These are phyloP conservation scores for Kalmusia sp. DNA, from an alignment of 2,329 filamentous ascomycete genomes.

Conservation along the genomic window DNA sequence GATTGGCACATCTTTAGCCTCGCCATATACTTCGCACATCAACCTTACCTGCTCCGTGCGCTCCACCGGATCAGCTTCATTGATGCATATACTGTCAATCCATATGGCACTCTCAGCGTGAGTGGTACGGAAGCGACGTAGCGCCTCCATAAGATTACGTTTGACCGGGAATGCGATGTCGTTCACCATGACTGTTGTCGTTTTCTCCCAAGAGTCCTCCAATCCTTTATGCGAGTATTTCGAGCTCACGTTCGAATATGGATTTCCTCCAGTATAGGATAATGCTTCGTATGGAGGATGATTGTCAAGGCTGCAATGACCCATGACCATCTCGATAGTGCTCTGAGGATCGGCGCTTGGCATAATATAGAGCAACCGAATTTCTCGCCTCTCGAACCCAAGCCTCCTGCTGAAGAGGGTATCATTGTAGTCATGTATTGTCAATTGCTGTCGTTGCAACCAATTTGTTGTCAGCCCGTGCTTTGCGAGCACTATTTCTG, in stretches of 20 bases:
- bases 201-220: neutral
- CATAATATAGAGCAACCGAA: neutral
- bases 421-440: neutral
- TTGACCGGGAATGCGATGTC: conserved; percentile 5
- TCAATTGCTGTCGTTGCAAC: neutral
- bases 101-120: conserved; percentile 4
- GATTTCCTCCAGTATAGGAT: conserved; percentile 7
- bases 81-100: conserved; percentile 15
- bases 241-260: neutral
- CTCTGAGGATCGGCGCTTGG: neutral
- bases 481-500: too few relatives aligned
- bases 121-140: neutral
- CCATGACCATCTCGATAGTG: neutral
- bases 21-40: conserved; percentile 5
- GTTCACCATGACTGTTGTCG: conserved; percentile 3
- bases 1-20: conserved; percentile 2
- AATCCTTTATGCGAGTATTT: neutral
- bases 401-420: neutral
- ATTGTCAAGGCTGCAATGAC: conserved; percentile 3
- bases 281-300: conserved; percentile 6
- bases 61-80: conserved; percentile 5
- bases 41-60: conserved; percentile 5
- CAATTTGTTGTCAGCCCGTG: neutral
- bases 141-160: neutral
- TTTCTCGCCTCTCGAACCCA: neutral